Conservation (phyloP, 495 filamentous ascomycete genomes). For the Hypoxylon fuscum region DNA sequence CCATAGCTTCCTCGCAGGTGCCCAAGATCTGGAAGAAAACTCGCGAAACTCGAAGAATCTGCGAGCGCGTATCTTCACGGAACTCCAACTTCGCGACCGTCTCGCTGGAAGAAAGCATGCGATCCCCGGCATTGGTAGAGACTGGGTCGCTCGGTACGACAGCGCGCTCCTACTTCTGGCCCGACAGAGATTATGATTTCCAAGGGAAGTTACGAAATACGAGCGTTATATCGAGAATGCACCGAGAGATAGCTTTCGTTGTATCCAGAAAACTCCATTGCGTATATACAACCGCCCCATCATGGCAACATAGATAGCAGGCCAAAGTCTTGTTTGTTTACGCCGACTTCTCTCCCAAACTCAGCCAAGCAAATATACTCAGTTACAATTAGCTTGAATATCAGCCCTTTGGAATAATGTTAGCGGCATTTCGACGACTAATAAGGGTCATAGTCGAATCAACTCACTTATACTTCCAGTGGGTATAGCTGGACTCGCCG, state of each 20-base stretch:
- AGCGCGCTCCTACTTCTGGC: constrained; percentile 71
- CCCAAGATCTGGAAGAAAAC: constrained; percentile 69
- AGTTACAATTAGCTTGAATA: background rate
- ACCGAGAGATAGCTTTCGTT: too few relatives aligned
- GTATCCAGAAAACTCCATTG: too few relatives aligned
- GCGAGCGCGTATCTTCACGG: constrained; percentile 76
- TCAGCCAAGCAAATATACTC: too few relatives aligned
- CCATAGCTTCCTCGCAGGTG: constrained; percentile 75
- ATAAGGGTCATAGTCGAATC: too few relatives aligned
- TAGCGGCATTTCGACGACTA: background rate
- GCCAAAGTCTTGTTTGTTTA: too few relatives aligned
- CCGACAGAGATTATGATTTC: constrained; percentile 66
- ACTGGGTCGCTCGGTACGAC: constrained; percentile 77
- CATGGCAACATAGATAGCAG: too few relatives aligned
- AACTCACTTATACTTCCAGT: background rate
- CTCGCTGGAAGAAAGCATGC: constrained; percentile 60
- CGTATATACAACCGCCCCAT: too few relatives aligned
- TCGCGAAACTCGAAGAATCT: constrained; percentile 70
- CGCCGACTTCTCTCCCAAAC: too few relatives aligned
- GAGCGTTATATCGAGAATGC: too few relatives aligned
- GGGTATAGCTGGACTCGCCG: background rate
- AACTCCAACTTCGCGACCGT: constrained; percentile 75
- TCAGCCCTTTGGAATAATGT: background rate
- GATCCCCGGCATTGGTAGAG: constrained; percentile 73
- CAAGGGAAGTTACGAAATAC: too few relatives aligned